These are phyloP conservation scores for Zygoascus bituminiphila DNA, from an alignment of 805 yeast genomes.

Conservation along the genomic window DNA sequence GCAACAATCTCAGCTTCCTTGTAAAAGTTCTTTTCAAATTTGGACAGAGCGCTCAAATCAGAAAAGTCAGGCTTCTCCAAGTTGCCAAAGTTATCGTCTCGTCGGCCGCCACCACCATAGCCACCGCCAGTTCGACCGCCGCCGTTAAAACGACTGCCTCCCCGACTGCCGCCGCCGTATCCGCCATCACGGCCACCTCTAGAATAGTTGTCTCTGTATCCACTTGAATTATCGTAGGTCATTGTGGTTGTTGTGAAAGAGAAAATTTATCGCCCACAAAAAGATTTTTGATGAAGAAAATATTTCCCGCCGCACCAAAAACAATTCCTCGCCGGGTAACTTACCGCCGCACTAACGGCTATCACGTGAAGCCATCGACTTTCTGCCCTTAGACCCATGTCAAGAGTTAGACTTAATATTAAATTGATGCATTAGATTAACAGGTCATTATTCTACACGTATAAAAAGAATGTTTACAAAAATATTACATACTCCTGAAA, in stretches of 20 bases:
- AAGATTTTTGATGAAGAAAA: constrained; percentile 3
- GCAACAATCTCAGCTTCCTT: constrained; percentile 74
- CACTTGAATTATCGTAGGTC: constrained; percentile 20
- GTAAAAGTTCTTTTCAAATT: constrained; percentile 93
- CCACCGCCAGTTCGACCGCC: constrained; percentile 24
- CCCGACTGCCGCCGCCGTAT: constrained; percentile 34
- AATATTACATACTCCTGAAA: neutral
- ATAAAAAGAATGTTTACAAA: neutral
- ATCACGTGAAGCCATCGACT: neutral
- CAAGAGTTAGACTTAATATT: neutral
- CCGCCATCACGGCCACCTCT: constrained; percentile 35
- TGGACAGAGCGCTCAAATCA: constrained; percentile 65
- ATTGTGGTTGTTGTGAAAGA: constrained; percentile 4
- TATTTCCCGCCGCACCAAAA: neutral
- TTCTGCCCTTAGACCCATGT: neutral
- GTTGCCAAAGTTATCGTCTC: constrained; percentile 21
- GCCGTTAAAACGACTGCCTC: constrained; percentile 26
- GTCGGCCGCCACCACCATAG: constrained; percentile 31
- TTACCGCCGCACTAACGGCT: neutral
- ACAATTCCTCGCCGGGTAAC: neutral
- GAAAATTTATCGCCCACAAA: neutral
- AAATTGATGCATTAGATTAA: constrained; percentile 1
- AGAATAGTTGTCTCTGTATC: constrained; percentile 32
- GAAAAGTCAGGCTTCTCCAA: constrained; percentile 68
- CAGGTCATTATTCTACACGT: neutral